Evolutionary conservation across 129 eudicot species (phyloP), one percentile per base, ranked within the genome.

Genomic region (Rutidosis leptorrhynchoides): DNA sequence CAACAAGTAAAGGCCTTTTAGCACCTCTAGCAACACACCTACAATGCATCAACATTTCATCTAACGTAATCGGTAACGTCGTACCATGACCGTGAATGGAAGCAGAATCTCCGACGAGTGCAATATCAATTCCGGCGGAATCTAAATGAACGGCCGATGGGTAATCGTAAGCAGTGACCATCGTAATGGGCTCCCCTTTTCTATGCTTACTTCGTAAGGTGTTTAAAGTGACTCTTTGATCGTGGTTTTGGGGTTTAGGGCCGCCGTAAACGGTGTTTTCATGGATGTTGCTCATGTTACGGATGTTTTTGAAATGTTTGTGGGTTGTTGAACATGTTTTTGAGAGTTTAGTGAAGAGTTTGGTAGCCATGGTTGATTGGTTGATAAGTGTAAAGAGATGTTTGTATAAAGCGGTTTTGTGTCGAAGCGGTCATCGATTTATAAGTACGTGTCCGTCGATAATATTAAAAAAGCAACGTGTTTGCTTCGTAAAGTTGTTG

Each of bases 211-310:
- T 87, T 26, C 85, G 82, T 5, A 92, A 58, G 21, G 37, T 67
- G 0, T 89, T 82, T 5, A 92, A 52, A 8, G 98, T 92, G 6
- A 88, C 85, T 30, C 98, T 81, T 52, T 88, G 82, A 54, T 24
- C 71, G 2, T 73, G 84, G 82, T 72, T 88, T 69, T 92, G 98
- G 5, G 87, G 75, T 65, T 82, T 83, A 16, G 98, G 98, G n/a
- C 98, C 98, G 10, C 98, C 96, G 82, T 93, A 93, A 49, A 93
- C 96, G 59, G 89, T 84, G 91, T 74, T 77, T 77, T 88, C 96
- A 19, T 96, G 98, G 40, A 88, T 23, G 81, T 93, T 92, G 92
- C 98, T 92, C 85, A 88, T 71, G 75, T 28, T 42, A 15, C 87
- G 74, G 15, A 46, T 15, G 42, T 58, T 70, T 46, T 46, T 49